Evolutionary conservation across 225 moss, liverwort and hornwort species (phyloP), one percentile per base, ranked within the genome.

Genomic region (Bryum argenteum): DNA sequence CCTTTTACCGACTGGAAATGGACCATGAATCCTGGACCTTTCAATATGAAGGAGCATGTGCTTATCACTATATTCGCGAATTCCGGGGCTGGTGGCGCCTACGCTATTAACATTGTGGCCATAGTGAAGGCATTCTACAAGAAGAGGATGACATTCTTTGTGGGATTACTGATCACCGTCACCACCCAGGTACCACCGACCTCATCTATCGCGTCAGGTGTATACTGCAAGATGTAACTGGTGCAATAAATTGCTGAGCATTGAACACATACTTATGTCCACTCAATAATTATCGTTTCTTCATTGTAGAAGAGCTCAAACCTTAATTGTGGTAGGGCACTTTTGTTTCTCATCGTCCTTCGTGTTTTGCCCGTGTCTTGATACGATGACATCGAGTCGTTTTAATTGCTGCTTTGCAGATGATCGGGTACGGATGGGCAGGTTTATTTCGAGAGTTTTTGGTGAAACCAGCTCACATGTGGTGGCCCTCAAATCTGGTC

Each of bases 361-460:
- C 38, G 38, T 38, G 21, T 63, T 37, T 40, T 38, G 1, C 24
- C 33, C 33, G 7, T 33, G 33, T 33, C 9, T 41, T 69, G 15
- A 8, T 24, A 23, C 9, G 17, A 11, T 72, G 60, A 60, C 47
- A 65, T 47, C 15, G 43, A 63, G 9, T 63, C 1, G 16, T 45
- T 69, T 58, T 19, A 37, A n/a, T 43, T 44, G 4, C 69, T 70
- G n/a, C 54, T 54, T 54, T 58, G 69, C 83, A 89, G 89, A 87
- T 89, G 81, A 84, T 89, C 1, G 89, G 89, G 60, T 89, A 87
- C 60, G 89, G 89, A 1, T 89, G 89, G 89, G 87, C 87, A n/a
- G 89, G 89, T 39, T 43, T 89, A 24, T 84, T 89, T 72, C 80
- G 84, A 16, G 75, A 82, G 58, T 89, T 87, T 73, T 53, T 89